Evolutionary conservation across 2,329 filamentous ascomycete genomes (phyloP), one percentile per base, ranked within the genome.

Genomic region (Paraphoma chrysanthemicola): DNA sequence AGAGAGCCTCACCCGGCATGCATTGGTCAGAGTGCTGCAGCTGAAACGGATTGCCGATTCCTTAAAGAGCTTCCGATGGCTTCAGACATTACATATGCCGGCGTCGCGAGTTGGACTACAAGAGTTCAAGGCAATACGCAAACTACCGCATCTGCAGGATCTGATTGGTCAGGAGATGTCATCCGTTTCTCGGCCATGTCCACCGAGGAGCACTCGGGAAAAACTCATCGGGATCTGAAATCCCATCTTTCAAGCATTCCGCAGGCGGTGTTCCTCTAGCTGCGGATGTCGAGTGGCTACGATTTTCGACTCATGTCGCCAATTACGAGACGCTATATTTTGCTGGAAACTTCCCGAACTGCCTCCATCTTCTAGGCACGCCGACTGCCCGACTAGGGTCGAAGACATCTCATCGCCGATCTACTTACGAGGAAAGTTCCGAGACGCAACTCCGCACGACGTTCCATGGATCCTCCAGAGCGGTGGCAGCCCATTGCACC

Each of bases 401-500:
- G 7, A 14, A 10, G 9, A 36, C 33, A 36, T 36, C 33, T 36
- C 33, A 36, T 36, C 33, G 33, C 33, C 33, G 33, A 17, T 42
- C 16, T 42, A 17, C 4, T 23, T 23, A 23, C 39, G 8, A 16
- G n/a, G 16, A 42, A 3, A 16, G 4, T 16, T n/a, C 8, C 39
- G 12, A 17, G 8, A 14, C 39, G 39, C 16, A 9, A 42, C 39
- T 42, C 39, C 39, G 16, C 29, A 36, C 45, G 6, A 48, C 11
- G 14, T 18, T 33, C 30, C 44, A 69, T 69, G 66, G 63, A 67
- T 14, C 51, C 48, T 54, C 43, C 63, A 44, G 66, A 68, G 44
- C 60, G 66, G 55, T 69, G 65, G 65, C 47, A 68, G 53, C 54
- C 51, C 44, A 69, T 69, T 39, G 67, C 67, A 18, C 67, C 67